These are phyloP conservation scores for Jimgerdemannia flammicorona DNA, from an alignment of 192 early-diverging fungal species.

Conservation along the genomic window DNA sequence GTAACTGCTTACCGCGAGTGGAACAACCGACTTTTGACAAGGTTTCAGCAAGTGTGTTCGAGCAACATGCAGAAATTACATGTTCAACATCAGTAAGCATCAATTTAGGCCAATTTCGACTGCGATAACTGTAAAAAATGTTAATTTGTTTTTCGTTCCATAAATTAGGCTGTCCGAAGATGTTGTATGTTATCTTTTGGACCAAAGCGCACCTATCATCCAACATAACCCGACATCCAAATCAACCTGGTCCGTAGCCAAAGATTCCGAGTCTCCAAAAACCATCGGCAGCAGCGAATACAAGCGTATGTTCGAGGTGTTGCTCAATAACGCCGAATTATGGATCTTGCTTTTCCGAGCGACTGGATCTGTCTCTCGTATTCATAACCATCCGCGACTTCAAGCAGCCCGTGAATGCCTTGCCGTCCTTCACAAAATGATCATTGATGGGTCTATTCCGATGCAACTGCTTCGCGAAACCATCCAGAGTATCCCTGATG, in stretches of 20 bases:
- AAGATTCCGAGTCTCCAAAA: background rate
- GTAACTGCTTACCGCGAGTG: background rate
- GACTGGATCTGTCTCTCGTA: background rate
- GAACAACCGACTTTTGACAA: slow-evolving; percentile 1
- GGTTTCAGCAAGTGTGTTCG: background rate
- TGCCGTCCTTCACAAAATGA: background rate
- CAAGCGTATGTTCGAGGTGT: background rate
- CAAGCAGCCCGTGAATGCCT: background rate
- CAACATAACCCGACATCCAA: too few relatives aligned
- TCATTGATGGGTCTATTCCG: background rate
- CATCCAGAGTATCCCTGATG: background rate
- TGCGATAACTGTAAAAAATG: too few relatives aligned
- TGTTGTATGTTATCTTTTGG: background rate
- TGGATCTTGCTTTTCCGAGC: slow-evolving; percentile 5
- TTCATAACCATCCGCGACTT: background rate
- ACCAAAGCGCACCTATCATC: background rate
- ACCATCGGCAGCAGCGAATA: background rate
- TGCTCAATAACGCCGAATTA: slow-evolving; percentile 2
- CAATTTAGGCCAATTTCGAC: background rate
- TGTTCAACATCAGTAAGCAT: background rate
- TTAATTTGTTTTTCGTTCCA: too few relatives aligned
- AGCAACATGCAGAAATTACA: background rate
- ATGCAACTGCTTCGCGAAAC: background rate
- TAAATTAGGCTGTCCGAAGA: background rate
- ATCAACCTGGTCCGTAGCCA: background rate